These are phyloP conservation scores for Suillus subluteus DNA, from an alignment of 768 basidiomycete genomes.

Conservation along the genomic window DNA sequence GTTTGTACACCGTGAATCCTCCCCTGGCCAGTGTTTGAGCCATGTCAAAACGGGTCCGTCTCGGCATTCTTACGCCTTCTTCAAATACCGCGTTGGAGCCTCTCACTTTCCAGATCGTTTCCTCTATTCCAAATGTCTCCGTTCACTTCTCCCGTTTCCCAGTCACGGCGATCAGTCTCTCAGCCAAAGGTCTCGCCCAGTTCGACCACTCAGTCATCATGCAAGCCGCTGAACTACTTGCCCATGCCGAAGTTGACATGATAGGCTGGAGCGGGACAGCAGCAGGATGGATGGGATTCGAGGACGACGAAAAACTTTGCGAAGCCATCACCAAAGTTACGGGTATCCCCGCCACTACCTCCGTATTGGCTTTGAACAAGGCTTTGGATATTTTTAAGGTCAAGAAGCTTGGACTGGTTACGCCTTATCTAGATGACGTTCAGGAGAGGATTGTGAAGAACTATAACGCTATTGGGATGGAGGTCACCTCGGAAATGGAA, in stretches of 20 bases:
- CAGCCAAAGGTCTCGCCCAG: not conserved
- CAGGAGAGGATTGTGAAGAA: constrained; percentile 7
- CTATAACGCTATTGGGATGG: not conserved
- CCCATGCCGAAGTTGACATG: constrained; percentile 6
- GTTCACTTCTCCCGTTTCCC: constrained; percentile 8
- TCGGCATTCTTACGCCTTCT: constrained; percentile 5
- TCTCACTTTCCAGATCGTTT: constrained; percentile 1
- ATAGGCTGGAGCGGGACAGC: constrained; percentile 6
- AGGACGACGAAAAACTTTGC: not conserved
- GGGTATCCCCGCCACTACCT: not conserved
- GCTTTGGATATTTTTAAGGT: constrained; percentile 2
- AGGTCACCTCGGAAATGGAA: not conserved
- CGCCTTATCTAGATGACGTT: constrained; percentile 3
- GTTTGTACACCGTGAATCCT: not conserved
- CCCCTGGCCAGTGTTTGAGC: not conserved
- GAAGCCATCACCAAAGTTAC: not conserved
- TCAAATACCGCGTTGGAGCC: constrained; percentile 7
- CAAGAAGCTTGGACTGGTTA: constrained; percentile 7
- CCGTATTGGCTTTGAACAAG: constrained; percentile 8
- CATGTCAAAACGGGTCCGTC: constrained; percentile 3
- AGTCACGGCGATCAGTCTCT: not conserved
- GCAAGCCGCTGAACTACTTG: not conserved
- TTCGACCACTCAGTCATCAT: not conserved
- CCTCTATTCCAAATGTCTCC: constrained; percentile 2
- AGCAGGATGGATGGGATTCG: constrained; percentile 6